phyloP scores from a whole-genome alignment of 164 flowering plant genomes.

The Houttuynia cordata region DNA sequence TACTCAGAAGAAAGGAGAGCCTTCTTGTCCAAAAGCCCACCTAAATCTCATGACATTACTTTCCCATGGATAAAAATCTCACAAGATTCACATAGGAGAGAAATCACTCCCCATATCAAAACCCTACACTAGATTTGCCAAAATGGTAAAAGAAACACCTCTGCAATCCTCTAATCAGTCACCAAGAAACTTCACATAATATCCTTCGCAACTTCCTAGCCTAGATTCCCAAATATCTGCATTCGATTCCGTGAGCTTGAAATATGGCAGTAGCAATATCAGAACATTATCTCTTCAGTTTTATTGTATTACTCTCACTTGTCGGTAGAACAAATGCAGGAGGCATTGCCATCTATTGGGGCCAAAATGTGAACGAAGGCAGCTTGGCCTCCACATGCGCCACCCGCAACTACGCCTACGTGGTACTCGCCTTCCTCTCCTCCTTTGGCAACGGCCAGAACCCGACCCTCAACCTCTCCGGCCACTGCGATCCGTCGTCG shows the following conservation, averaged over 20 bases:
- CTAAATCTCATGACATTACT: no score
- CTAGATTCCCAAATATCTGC: not conserved
- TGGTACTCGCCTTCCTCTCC: constrained; percentile 15
- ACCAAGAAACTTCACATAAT: no score
- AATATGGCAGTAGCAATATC: not conserved
- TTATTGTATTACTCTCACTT: not conserved
- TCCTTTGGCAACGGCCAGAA: constrained; percentile 9
- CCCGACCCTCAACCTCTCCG: constrained; percentile 12
- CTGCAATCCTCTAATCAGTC: no score
- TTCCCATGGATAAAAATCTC: no score
- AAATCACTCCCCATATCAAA: no score
- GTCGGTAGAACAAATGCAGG: not conserved
- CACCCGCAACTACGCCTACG: constrained; percentile 10
- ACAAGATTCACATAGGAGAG: no score
- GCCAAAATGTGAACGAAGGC: constrained; percentile 12
- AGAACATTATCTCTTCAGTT: not conserved
- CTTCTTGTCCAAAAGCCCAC: no score
- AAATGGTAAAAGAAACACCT: no score
- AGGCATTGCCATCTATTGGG: constrained; percentile 15
- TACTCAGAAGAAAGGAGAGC: no score
- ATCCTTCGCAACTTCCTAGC: no score
- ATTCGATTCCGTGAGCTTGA: not conserved
- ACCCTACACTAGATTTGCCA: no score
- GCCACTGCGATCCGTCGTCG: constrained; percentile 9
- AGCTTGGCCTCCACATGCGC: constrained; percentile 10